These are phyloP conservation scores for Globisporangium paddicum DNA, from an alignment of 352 stramenopile species.

Conservation along the genomic window DNA sequence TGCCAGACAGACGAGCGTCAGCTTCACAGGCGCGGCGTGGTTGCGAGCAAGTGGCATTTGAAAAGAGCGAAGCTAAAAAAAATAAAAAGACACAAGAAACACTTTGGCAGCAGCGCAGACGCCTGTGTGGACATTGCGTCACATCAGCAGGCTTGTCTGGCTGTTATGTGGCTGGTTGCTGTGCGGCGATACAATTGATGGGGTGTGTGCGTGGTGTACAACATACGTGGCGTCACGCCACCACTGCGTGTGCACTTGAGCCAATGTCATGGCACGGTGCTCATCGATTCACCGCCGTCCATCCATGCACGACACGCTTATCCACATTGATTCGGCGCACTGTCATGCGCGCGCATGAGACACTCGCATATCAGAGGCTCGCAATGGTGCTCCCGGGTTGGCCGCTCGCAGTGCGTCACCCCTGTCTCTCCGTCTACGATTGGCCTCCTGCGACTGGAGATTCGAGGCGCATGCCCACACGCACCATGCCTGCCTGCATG, in stretches of 20 bases:
- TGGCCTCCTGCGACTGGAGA: background rate
- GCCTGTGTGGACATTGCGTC: background rate
- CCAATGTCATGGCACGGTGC: background rate
- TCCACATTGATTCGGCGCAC: background rate
- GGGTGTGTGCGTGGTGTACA: background rate
- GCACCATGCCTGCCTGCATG: background rate
- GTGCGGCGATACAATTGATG: background rate
- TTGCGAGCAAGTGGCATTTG: background rate
- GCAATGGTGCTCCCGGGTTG: background rate
- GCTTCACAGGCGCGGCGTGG: background rate
- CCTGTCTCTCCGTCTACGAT: background rate
- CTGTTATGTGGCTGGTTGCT: background rate
- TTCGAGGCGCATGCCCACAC: background rate
- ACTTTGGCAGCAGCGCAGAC: background rate
- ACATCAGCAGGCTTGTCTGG: background rate
- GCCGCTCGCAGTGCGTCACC: conserved; percentile 1
- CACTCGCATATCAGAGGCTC: background rate
- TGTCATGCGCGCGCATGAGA: background rate
- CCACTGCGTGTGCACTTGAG: background rate
- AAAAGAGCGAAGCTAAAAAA: background rate
- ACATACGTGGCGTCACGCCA: background rate
- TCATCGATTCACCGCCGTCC: no score
- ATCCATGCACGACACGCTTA: no score
- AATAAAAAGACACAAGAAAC: conserved; percentile 2
- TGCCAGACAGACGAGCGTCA: background rate